Base-by-base conservation (phyloP, 1,139 yeast species). In the Scheffersomyces illinoinensis region DNA sequence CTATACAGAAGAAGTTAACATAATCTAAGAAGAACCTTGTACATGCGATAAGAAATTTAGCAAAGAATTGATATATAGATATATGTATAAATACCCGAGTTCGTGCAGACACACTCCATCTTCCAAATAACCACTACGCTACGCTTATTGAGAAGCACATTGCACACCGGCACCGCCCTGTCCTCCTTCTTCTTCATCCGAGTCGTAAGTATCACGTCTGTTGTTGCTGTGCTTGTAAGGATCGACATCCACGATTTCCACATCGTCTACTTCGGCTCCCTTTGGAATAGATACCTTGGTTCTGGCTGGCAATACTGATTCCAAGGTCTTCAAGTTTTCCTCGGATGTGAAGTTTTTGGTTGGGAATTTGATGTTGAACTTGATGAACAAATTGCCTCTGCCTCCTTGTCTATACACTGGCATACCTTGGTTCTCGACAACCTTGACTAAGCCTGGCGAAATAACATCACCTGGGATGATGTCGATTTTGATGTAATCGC, bases 351-450 rank as follows among this genome's bases (percentile, higher is more conserved):
- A 89, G 69, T 86, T 81, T 60, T 80, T 77, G 58, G 72, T 70
- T 67, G 96, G 96, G 90, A 90, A 90, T 70, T 88, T 88, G 68
- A 90, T 82, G 60, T 82, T 81, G 76, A 90, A 90, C 72, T 88
- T 87, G 66, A 90, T 78, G 66, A 89, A 85, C 74, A 90, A 82
- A 74, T 89, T 85, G 79, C 96, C 96, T 69, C 76, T 80, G 59
- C 91, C 90, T 69, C 93, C 91, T 70, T 85, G 86, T 80, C 90
- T 88, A 73, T 81, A 86, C 68, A 90, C 77, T 72, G 96, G 96
- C 99, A 95, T 95, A 88, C 99, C 99, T 79, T 93, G 93, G 69
- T 89, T 91, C 69, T 91, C 96, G 66, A 95, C 80, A 58, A 92
- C 92, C 79, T 92, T 93, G 68, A 89, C 79, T 53, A 82, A 75